Evolutionary conservation across 2,329 filamentous ascomycete genomes (phyloP).

Genomic region (Thermoascus crustaceus): DNA sequence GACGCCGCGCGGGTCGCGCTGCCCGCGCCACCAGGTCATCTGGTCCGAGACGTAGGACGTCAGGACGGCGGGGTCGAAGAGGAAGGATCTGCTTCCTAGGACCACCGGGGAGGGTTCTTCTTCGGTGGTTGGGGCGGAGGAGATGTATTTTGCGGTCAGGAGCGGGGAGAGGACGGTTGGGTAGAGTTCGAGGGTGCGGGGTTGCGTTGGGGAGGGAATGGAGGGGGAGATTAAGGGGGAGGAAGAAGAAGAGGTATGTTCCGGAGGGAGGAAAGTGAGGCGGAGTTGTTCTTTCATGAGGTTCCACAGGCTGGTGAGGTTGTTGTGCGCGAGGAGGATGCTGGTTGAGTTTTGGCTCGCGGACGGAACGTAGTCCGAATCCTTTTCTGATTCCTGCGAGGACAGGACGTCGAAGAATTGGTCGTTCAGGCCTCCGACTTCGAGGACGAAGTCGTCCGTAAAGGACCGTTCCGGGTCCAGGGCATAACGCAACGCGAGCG

Average conservation of each 20-base stretch:
- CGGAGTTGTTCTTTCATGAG: constrained; percentile 56
- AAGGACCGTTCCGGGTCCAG: constrained; percentile 59
- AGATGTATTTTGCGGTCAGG: constrained; percentile 37
- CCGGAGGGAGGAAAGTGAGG: constrained; percentile 37
- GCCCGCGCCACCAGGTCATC: constrained; percentile 82
- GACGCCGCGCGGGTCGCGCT: constrained; percentile 65
- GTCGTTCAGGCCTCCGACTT: constrained; percentile 62
- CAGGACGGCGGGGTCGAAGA: constrained; percentile 57
- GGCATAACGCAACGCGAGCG: constrained; percentile 63
- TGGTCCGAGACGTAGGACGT: constrained; percentile 59
- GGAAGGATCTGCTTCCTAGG: constrained; percentile 53
- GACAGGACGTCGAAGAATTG: constrained; percentile 49
- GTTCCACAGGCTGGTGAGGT: constrained; percentile 51
- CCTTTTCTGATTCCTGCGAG: constrained; percentile 22
- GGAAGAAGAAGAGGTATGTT: too few species aligned
- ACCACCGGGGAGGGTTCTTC: constrained; percentile 14
- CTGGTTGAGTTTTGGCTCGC: constrained; percentile 40
- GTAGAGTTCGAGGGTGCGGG: constrained; percentile 25
- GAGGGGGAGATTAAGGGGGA: constrained; percentile 21
- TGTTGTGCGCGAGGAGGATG: constrained; percentile 52
- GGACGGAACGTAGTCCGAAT: constrained; percentile 16
- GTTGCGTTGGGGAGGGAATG: constrained; percentile 26
- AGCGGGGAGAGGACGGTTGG: constrained; percentile 37
- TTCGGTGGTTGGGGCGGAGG: constrained; percentile 22
- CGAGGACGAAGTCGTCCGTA: constrained; percentile 69